phyloP scores from a whole-genome alignment of 2,329 filamentous ascomycete genomes.

The Tolypocladium endophyticum region DNA sequence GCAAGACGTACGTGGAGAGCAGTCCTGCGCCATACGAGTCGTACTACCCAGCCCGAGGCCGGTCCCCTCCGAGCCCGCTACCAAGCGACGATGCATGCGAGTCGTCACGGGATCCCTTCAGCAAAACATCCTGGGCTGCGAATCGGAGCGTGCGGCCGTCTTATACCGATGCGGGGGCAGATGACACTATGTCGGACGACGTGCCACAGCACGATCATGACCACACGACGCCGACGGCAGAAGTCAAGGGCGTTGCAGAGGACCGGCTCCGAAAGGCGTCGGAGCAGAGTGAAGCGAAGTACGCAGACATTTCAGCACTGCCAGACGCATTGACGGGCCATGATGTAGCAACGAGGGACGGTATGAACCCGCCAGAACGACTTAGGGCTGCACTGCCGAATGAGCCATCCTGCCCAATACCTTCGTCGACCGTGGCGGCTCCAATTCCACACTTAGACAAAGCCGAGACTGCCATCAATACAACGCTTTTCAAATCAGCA shows the following conservation, averaged over 20 bases:
- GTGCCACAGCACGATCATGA: constrained; percentile 1
- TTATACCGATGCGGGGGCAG: constrained; percentile 22
- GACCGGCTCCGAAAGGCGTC: constrained; percentile 1
- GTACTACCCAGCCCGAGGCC: constrained; percentile 37
- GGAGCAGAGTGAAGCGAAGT: not conserved
- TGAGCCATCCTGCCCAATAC: not conserved
- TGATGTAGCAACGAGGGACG: constrained; percentile 1
- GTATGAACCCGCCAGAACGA: not conserved
- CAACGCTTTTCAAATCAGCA: not conserved
- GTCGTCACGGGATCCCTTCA: constrained; percentile 14
- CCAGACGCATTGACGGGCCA: not conserved
- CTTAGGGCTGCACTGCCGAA: not conserved
- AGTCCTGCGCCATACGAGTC: constrained; percentile 26
- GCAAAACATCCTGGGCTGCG: constrained; percentile 25
- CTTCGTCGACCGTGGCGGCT: not conserved
- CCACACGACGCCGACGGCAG: constrained; percentile 4
- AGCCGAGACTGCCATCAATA: not conserved
- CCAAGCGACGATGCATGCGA: constrained; percentile 31
- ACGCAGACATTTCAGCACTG: not conserved
- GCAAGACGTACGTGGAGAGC: constrained; percentile 25
- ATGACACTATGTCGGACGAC: constrained; percentile 9
- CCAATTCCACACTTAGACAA: not conserved
- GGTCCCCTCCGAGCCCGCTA: constrained; percentile 42
- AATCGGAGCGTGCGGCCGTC: constrained; percentile 27
- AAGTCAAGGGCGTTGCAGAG: not conserved